Evolutionary conservation across 768 basidiomycete genomes (phyloP).

Genomic region (Rhodotorula diobovata): DNA sequence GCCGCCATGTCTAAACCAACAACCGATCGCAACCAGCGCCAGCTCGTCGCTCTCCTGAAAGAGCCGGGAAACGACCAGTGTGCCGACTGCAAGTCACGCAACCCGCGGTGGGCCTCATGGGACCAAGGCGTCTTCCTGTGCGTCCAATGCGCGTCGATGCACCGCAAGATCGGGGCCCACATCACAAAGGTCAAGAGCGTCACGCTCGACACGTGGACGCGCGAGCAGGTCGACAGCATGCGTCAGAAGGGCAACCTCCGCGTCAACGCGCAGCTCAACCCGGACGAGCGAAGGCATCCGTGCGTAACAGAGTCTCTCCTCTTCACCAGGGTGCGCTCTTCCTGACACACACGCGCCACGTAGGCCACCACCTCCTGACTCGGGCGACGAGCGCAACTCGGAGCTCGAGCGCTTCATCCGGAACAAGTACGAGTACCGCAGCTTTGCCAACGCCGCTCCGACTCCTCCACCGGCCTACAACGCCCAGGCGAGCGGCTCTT

Average conservation of each 20-base stretch:
- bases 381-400: slow-evolving; percentile 74
- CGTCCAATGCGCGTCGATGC: slow-evolving; percentile 81
- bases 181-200: slow-evolving; percentile 93
- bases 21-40: slow-evolving; percentile 49
- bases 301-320: neutral
- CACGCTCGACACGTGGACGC: slow-evolving; percentile 79
- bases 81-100: slow-evolving; percentile 83
- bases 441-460: slow-evolving; percentile 55
- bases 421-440: slow-evolving; percentile 64
- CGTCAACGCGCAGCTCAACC: slow-evolving; percentile 74
- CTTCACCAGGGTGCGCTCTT: neutral
- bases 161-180: slow-evolving; percentile 91
- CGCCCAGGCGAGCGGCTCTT: neutral
- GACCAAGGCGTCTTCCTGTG: slow-evolving; percentile 87
- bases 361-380: slow-evolving; percentile 60
- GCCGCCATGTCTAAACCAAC: slow-evolving; percentile 14
- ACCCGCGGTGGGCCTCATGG: slow-evolving; percentile 75
- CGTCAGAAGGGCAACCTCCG: slow-evolving; percentile 71
- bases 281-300: slow-evolving; percentile 73
- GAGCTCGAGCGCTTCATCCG: slow-evolving; percentile 89
- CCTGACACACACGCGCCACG: neutral
- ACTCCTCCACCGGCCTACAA: slow-evolving; percentile 42
- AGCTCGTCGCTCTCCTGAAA: slow-evolving; percentile 63
- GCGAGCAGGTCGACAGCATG: slow-evolving; percentile 83
- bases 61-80: slow-evolving; percentile 83